Base-by-base conservation (phyloP, 345 rosid species). In the Arabis hirsuta region DNA sequence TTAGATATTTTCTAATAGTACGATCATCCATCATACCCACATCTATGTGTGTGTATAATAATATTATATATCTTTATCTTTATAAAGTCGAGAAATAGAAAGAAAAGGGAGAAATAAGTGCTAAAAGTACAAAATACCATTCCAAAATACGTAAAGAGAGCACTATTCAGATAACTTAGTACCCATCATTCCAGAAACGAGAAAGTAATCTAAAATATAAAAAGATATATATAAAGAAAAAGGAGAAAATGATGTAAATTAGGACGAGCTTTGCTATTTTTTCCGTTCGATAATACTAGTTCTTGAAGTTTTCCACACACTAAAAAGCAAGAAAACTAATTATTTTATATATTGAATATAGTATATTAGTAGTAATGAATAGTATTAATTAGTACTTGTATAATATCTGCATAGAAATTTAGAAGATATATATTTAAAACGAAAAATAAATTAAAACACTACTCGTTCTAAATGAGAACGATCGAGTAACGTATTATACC, bases 71-170 rank as follows among this genome's bases (percentile, higher is more conserved):
- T 68, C 45, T 62, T 62, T 48, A 73, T 74, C 69, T 75, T 75
- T 54, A 39, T 62, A 69, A 75, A 68, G 65, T 69, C 36, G 54
- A 14, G 27, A 39, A 56, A 55, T 19, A 12, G 4, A 69, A 69
- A 46, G 24, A 44, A 67, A 61, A 7, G 27, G 10, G 42, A 42
- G 50, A 16, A 65, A 32, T 39, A 59, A 70, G 67, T 84, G 88
- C 61, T 85, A 69, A 76, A 75, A 80, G 76, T 80, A 81, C 82
- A 81, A 76, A 53, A 78, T 76, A 80, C 81, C 69, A 62, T 72
- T 64, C 80, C 55, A 72, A 66, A 60, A 73, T 72, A 76, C 72
- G 73, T 69, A 70, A 79, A 79, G 69, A 59, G 67, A 43, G 55
- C 78, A 67, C 48, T 44, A 60, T 45, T 54, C 59, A 68, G 3